Evolutionary conservation across 306 rosid genomes (phyloP).

Genomic region (Ceratonia siliqua): DNA sequence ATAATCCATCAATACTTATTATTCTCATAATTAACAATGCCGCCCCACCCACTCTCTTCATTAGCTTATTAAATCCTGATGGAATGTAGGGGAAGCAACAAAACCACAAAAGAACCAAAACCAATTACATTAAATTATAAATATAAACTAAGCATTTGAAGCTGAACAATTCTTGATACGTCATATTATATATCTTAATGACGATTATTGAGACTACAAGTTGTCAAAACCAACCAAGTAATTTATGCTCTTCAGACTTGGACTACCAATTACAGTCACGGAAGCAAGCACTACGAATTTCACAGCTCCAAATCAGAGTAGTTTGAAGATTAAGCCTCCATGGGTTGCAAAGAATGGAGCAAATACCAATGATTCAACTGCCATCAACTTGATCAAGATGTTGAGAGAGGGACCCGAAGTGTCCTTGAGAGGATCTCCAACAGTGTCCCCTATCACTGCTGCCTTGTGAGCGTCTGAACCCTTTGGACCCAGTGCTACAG

Average conservation of each 20-base stretch:
- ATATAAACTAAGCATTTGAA: neutral
- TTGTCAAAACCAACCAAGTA: neutral
- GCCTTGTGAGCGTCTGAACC: constrained; percentile 69
- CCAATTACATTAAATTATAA: too few relatives aligned
- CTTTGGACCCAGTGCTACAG: constrained; percentile 65
- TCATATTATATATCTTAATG: neutral
- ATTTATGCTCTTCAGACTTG: neutral
- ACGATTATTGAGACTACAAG: neutral
- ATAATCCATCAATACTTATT: too few relatives aligned
- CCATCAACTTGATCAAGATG: constrained; percentile 68
- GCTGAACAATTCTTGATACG: neutral
- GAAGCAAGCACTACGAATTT: constrained; percentile 12
- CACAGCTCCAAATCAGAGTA: constrained; percentile 27
- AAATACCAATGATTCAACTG: constrained; percentile 66
- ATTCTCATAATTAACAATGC: too few relatives aligned
- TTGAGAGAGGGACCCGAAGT: constrained; percentile 72
- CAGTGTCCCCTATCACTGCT: constrained; percentile 60
- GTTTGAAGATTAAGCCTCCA: constrained; percentile 67
- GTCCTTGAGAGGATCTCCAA: constrained; percentile 68
- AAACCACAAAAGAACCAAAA: too few relatives aligned
- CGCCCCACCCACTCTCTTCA: too few relatives aligned
- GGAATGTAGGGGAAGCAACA: too few relatives aligned
- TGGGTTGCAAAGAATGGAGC: constrained; percentile 73
- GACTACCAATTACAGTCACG: too few relatives aligned
- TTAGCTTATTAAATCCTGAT: too few relatives aligned